A percentile compares a stretch with the other conserved stretches of the same genome.
These are phyloP conservation scores for Kurtzmaniella quercitrusa DNA, from an alignment of 1,139 yeast genomes.

Conservation along the genomic window DNA sequence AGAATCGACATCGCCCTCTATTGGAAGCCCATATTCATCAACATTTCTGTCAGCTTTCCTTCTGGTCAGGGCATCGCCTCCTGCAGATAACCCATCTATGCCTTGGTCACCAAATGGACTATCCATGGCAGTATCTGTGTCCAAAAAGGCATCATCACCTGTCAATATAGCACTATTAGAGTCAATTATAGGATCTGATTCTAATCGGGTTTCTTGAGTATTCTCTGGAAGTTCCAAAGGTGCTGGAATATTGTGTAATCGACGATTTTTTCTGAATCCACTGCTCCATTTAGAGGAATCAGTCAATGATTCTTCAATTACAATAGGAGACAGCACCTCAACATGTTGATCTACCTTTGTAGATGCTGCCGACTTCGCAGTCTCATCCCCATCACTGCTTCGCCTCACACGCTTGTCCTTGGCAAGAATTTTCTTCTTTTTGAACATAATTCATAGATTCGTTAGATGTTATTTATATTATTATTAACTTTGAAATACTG, in stretches of 20 bases:
- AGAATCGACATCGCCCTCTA: neutral
- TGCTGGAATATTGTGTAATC: neutral
- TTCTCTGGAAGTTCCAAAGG: neutral
- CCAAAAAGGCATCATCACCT: neutral
- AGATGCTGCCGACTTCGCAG: conserved; percentile 1
- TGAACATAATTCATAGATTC: conserved; percentile 11
- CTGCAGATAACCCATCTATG: neutral
- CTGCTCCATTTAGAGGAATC: neutral
- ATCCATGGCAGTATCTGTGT: neutral
- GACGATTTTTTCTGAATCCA: neutral
- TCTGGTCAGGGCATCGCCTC: neutral
- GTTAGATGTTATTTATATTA: no score
- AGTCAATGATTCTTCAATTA: neutral
- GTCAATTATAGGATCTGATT: neutral
- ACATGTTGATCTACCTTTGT: no score
- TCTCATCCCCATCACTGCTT: conserved; percentile 6
- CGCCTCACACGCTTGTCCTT: conserved; percentile 3
- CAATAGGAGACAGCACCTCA: no score
- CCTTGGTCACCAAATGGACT: neutral
- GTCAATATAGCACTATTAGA: neutral
- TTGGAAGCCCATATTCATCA: neutral
- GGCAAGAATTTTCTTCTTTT: conserved; percentile 11
- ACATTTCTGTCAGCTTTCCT: neutral
- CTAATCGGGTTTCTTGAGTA: neutral
- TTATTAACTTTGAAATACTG: no score